Percentiles rank a stretch among this genome's conserved stretches.
Evolutionary conservation across 176 grass and related monocot species (phyloP).

Genomic region (Bromus sterilis): DNA sequence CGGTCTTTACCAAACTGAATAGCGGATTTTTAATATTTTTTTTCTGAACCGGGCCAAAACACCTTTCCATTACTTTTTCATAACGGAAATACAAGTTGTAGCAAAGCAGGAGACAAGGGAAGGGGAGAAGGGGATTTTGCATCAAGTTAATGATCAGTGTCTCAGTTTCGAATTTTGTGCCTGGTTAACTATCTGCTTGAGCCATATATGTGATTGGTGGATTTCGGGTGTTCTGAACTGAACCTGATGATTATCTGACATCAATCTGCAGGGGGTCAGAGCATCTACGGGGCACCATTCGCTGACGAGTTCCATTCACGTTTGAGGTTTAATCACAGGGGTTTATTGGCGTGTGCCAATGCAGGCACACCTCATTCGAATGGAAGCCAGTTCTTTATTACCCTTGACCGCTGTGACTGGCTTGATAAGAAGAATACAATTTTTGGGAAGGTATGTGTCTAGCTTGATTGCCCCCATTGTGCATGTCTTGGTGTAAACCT

Average conservation of each 20-base stretch:
- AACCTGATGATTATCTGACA: background rate
- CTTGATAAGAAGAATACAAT: conserved; percentile 90
- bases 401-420: conserved; percentile 85
- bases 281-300: conserved; percentile 82
- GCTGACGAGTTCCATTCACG: conserved; percentile 83
- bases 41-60: no score
- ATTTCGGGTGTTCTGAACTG: background rate
- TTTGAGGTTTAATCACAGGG: conserved; percentile 94
- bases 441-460: conserved; percentile 68
- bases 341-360: conserved; percentile 90
- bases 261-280: conserved; percentile 69
- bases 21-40: background rate
- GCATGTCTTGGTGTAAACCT: background rate
- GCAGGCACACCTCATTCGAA: conserved; percentile 85
- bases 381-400: conserved; percentile 91
- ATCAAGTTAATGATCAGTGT: background rate
- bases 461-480: background rate
- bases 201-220: background rate
- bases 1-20: background rate
- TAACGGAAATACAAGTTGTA: no score
- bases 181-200: background rate
- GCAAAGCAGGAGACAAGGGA: no score
- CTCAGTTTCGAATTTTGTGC: background rate
- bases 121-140: no score
- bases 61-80: no score